Conservation (phyloP, 2,329 filamentous ascomycete genomes). For the Cladophialophora carrionii region DNA sequence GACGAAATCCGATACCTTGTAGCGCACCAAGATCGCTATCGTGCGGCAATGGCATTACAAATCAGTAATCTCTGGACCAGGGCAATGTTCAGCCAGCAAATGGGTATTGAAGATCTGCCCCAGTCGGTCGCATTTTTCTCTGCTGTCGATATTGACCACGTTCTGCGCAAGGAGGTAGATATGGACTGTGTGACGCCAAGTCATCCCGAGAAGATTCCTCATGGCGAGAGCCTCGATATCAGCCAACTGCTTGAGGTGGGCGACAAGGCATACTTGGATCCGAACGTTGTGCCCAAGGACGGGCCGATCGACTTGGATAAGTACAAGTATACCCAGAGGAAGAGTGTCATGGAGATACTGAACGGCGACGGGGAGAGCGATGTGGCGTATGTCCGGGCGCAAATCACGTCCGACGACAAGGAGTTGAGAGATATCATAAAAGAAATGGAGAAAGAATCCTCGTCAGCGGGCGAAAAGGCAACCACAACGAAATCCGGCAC, state of each 20-base stretch:
- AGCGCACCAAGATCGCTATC: conserved; percentile 80
- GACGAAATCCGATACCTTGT: conserved; percentile 97
- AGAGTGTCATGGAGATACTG: conserved; percentile 77
- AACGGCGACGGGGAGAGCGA: conserved; percentile 50
- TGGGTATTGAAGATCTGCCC: conserved; percentile 92
- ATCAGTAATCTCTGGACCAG: conserved; percentile 95
- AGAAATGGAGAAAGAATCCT: conserved; percentile 53
- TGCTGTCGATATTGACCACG: conserved; percentile 90
- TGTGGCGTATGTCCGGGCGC: conserved; percentile 74
- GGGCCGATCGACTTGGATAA: conserved; percentile 56
- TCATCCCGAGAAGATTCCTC: conserved; percentile 74
- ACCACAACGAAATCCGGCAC: conserved; percentile 7
- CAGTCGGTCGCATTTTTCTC: conserved; percentile 95
- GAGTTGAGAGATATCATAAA: conserved; percentile 76
- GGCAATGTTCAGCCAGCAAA: conserved; percentile 95
- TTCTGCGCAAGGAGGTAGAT: conserved; percentile 96
- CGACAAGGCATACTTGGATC: conserved; percentile 68
- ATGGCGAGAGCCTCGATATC: conserved; percentile 87
- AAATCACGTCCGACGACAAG: conserved; percentile 73
- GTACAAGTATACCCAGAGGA: conserved; percentile 70
- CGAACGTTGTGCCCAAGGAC: conserved; percentile 59
- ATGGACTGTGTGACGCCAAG: conserved; percentile 96
- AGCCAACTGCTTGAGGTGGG: conserved; percentile 74
- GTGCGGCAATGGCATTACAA: conserved; percentile 88
- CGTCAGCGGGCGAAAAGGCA: conserved; percentile 4